Evolutionary conservation across 2,329 filamentous ascomycete genomes (phyloP).

Genomic region (Triangularia setosa): DNA sequence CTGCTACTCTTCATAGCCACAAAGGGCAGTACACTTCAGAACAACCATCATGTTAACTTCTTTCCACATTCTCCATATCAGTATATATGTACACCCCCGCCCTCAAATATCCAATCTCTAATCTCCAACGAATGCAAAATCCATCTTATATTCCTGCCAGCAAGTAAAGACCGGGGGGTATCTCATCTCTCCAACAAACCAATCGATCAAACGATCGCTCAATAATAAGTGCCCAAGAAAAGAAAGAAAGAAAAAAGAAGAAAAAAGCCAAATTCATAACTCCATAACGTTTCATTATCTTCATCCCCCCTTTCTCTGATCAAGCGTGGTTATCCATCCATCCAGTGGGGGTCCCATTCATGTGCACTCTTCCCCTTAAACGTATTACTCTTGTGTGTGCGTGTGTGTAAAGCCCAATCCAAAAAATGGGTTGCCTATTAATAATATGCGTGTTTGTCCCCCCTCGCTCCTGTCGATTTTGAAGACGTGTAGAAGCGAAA

Average conservation of each 20-base stretch:
- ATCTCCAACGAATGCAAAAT: neutral
- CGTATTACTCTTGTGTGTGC: neutral
- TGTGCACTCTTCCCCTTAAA: neutral
- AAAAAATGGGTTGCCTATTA: neutral
- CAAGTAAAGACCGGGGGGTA: conserved; percentile 4
- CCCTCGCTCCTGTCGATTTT: conserved; percentile 20
- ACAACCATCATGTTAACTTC: neutral
- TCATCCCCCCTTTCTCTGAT: neutral
- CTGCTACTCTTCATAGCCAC: neutral
- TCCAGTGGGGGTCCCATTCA: neutral
- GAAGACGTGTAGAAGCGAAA: conserved; percentile 7
- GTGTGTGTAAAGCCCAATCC: neutral
- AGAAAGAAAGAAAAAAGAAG: neutral
- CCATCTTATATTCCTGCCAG: neutral
- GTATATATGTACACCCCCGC: neutral
- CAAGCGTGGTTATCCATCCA: neutral
- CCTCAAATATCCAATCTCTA: neutral
- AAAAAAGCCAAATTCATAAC: neutral
- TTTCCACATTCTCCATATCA: neutral
- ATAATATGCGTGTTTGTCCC: neutral
- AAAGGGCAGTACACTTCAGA: neutral
- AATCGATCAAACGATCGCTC: neutral
- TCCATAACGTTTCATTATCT: conserved; percentile 1
- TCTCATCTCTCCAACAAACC: neutral
- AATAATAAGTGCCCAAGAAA: neutral